Percentiles rank a stretch among this genome's conserved stretches.
These are phyloP conservation scores for Fusarium sp. DNA, from an alignment of 2,329 filamentous ascomycete genomes.

Conservation along the genomic window DNA sequence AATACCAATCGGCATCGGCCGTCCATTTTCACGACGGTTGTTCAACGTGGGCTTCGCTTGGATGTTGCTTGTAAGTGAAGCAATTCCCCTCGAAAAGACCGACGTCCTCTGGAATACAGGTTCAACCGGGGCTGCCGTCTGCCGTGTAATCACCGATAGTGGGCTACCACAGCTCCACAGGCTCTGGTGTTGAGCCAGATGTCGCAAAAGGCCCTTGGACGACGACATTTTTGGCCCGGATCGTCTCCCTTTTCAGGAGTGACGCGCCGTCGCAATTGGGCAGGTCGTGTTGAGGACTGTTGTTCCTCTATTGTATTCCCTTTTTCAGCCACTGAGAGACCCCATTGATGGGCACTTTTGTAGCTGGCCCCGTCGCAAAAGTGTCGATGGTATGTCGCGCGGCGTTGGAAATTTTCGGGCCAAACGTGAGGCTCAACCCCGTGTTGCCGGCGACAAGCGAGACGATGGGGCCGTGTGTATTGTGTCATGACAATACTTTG, in stretches of 20 bases:
- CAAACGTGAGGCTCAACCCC: constrained; percentile 36
- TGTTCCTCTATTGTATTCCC: constrained; percentile 30
- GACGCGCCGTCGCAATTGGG: constrained; percentile 45
- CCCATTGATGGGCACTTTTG: constrained; percentile 50
- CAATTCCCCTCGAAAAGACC: constrained; percentile 18
- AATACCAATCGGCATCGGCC: constrained; percentile 39
- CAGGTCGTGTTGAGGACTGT: constrained; percentile 39
- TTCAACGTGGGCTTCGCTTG: constrained; percentile 26
- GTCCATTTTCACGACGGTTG: constrained; percentile 40
- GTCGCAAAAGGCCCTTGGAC: constrained; percentile 50
- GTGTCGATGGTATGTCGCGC: constrained; percentile 21
- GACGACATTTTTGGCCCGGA: constrained; percentile 46
- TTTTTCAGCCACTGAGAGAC: constrained; percentile 35
- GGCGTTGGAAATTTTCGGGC: constrained; percentile 45
- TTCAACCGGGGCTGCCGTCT: constrained; percentile 22
- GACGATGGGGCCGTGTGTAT: constrained; percentile 40
- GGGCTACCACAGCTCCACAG: constrained; percentile 47
- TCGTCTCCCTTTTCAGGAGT: constrained; percentile 37
- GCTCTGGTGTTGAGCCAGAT: constrained; percentile 45
- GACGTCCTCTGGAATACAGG: constrained; percentile 6
- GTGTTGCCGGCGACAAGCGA: constrained; percentile 48
- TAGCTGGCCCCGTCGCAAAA: constrained; percentile 36
- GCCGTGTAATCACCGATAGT: constrained; percentile 42
- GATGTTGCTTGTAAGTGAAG: constrained; percentile 27
- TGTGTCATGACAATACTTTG: constrained; percentile 25